These are phyloP conservation scores for Russula foetens DNA, from an alignment of 768 basidiomycete species.

Conservation along the genomic window DNA sequence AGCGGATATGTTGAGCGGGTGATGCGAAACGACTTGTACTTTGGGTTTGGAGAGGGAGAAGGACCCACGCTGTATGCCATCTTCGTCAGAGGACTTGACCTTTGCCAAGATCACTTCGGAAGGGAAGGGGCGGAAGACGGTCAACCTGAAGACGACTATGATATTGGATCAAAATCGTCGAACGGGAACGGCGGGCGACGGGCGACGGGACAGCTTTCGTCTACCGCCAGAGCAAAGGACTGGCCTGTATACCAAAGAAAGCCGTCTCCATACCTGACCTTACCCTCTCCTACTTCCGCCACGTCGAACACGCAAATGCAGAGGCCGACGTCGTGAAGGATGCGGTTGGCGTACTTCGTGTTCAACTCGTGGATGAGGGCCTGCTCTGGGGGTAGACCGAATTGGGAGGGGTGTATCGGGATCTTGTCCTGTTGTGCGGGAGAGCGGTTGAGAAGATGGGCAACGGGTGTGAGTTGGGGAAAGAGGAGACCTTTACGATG, in stretches of 20 bases:
- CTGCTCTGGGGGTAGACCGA: conserved; percentile 66
- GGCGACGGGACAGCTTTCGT: neutral
- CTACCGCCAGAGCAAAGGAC: conserved; percentile 20
- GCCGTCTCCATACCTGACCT: conserved; percentile 91
- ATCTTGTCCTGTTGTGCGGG: conserved; percentile 68
- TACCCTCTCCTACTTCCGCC: conserved; percentile 80
- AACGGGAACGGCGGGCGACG: no score
- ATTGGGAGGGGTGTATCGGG: conserved; percentile 81
- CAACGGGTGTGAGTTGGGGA: neutral
- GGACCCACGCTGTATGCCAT: conserved; percentile 70
- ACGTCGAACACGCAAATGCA: conserved; percentile 89
- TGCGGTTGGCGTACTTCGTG: conserved; percentile 91
- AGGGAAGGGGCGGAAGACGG: conserved; percentile 85
- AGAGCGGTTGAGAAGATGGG: neutral
- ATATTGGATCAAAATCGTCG: neutral
- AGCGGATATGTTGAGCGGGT: neutral
- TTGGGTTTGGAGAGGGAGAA: no score
- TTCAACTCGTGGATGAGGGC: conserved; percentile 83
- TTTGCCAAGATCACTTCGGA: conserved; percentile 87
- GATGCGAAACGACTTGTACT: neutral
- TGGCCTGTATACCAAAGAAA: conserved; percentile 90
- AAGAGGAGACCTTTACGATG: conserved; percentile 26
- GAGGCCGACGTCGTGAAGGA: conserved; percentile 85
- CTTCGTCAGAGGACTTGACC: conserved; percentile 79
- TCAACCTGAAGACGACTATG: conserved; percentile 79